Evolutionary conservation across 805 yeast species (phyloP), one percentile per base, ranked within the genome.

Genomic region (Metschnikowia cubensis): DNA sequence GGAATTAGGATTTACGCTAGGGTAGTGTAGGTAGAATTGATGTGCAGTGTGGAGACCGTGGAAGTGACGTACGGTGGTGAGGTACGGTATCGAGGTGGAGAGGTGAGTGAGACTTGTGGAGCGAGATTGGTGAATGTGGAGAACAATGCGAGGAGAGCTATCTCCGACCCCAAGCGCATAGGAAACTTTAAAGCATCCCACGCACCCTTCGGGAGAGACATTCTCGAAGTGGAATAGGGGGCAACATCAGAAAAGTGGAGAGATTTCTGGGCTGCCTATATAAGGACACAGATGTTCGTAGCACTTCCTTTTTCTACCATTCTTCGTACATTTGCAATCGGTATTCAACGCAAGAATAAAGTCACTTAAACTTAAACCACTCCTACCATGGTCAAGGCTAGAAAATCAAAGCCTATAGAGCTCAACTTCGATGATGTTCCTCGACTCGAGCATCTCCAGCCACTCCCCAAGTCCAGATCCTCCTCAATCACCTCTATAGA

Each of bases 351-450:
- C 29, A 25, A 25, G 11, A 25, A 25, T 25, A 25, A 25, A 25
- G 29, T 25, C 29, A 25, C 5, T 25, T 33, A 33, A 33, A 33
- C 15, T n/a, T 33, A 13, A 33, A 33, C 8, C 35, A 10, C 21
- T 15, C 10, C 25, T 14, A 21, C 6, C 45, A 55, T 52, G 56
- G 53, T 43, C 47, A 69, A 67, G 66, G 60, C 65, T 35, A 70
- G 65, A 55, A 71, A 66, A 53, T 32, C 18, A 21, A 55, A 52
- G 47, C 48, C 51, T 35, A 15, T 56, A 35, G 59, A 54, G 39
- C 63, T 73, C 54, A 71, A 72, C 52, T 62, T 73, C 47, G 71
- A 67, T 34, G 67, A 63, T 52, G 68, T 74, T 55, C 74, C 71
- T 50, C 64, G 59, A 48, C 62, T 73, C 61, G 66, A 63, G 47